These are phyloP conservation scores for Irineochytrium annulatum DNA, from an alignment of 192 early-diverging fungal genomes.

Conservation along the genomic window DNA sequence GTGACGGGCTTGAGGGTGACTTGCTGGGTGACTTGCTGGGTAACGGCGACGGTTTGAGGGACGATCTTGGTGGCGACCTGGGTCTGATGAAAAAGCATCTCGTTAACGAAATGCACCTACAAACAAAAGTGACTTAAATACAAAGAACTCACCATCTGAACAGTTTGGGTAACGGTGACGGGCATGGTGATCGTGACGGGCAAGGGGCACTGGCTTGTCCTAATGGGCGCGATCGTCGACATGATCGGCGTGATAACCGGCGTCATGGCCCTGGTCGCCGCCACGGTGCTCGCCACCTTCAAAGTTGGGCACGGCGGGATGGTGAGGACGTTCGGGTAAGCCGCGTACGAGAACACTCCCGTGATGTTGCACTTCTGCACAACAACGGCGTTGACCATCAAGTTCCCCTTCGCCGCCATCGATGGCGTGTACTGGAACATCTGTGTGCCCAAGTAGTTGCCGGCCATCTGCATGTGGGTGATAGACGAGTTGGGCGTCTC, in stretches of 20 bases:
- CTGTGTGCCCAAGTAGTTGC: constrained; percentile 1
- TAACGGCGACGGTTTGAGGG: too few relatives aligned
- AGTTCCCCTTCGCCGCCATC: not conserved
- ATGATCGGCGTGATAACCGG: too few relatives aligned
- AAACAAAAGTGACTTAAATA: too few relatives aligned
- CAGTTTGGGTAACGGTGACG: too few relatives aligned
- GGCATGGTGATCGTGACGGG: not conserved
- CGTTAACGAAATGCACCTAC: too few relatives aligned
- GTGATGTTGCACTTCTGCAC: not conserved
- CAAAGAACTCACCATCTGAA: too few relatives aligned
- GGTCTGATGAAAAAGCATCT: too few relatives aligned
- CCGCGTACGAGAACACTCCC: not conserved
- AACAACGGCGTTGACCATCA: not conserved
- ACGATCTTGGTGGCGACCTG: too few relatives aligned
- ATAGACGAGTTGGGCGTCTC: constrained; percentile 4
- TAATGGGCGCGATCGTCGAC: too few relatives aligned
- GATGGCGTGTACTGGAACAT: not conserved
- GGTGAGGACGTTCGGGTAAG: not conserved
- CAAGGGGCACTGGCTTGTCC: too few relatives aligned
- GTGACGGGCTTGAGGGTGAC: too few relatives aligned
- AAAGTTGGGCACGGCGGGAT: not conserved
- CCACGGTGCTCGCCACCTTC: not conserved
- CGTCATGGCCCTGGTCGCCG: not conserved
- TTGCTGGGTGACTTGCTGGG: too few relatives aligned
- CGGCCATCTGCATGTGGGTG: constrained; percentile 1